Evolutionary conservation across 1,139 yeast genomes (phyloP), one percentile per base, ranked within the genome.

Genomic region (Pichia sp.): DNA sequence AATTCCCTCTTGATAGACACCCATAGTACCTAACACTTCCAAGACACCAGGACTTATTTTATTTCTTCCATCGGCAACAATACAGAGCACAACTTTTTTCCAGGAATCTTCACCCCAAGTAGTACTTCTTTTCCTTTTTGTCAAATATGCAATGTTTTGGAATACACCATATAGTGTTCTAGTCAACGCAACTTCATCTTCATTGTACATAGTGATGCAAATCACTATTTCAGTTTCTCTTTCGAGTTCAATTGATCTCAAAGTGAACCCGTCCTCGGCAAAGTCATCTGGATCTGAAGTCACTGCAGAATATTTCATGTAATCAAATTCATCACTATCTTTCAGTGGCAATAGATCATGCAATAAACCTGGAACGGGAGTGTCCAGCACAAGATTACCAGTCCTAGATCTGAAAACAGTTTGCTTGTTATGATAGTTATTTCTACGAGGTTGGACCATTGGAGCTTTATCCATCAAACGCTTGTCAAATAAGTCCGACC

Each of bases 101-200:
- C 99, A 93, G 29, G 95, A 88, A 59, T 90, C 95, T 61, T 84
- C 84, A 7, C 98, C 98, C 99, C 99, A 93, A 19, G 86, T 85
- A 50, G 87, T 76, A 45, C 96, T 86, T 67, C 84, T 86, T 54
- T 81, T 79, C 68, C 98, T 81, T 15, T 86, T 81, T 67, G 96
- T 85, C 53, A 93, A 75, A 64, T 90, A 95, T 2, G 96, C 89
- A 60, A 93, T 82, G 70, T 93, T 93, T 64, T 85, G 87, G 89
- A 92, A 89, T 23, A 92, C 93, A 0, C 96, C 87, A 68, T 93
- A 96, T 80, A 93, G 77, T 0, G 98, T 93, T 71, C 98, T 81
- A 1, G 97, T 89, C 68, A 93, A 82, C 1, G 95, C 79, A 56
- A 78, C 76, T 67, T 90, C 97, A 69, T 88, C 96, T 72, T 93